phyloP scores from a whole-genome alignment of 306 rosid genomes.

The Medicago lupulina region DNA sequence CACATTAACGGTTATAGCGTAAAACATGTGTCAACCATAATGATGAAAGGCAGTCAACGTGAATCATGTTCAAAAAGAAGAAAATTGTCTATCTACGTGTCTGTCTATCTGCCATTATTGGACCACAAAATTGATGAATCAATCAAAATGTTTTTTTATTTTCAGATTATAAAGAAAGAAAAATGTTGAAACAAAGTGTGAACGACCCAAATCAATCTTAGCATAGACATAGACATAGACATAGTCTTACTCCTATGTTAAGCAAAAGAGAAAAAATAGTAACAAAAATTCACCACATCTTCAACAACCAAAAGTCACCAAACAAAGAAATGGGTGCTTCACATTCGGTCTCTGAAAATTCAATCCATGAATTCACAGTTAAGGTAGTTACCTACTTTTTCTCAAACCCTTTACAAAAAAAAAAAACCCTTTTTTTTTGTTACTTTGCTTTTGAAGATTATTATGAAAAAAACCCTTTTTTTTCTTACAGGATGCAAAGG shows the following conservation, averaged over 20 bases:
- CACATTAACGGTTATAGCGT: too few relatives aligned
- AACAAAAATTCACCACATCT: neutral
- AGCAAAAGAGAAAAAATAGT: neutral
- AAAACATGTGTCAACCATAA: constrained; percentile 3
- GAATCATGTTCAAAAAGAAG: neutral
- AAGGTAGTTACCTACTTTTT: constrained; percentile 52
- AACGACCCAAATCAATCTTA: neutral
- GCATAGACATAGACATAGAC: too few relatives aligned
- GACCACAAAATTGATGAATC: constrained; percentile 21
- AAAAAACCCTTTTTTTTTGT: neutral
- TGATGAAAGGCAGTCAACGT: neutral
- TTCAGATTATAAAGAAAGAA: neutral
- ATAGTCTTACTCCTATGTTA: neutral
- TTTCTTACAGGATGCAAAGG: constrained; percentile 64
- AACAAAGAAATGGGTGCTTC: constrained; percentile 70
- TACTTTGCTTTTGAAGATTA: constrained; percentile 17
- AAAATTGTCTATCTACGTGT: constrained; percentile 11
- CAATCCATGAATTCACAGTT: constrained; percentile 77
- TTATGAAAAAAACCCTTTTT: neutral
- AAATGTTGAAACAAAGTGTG: neutral
- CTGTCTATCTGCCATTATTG: constrained; percentile 16
- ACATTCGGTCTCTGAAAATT: constrained; percentile 56
- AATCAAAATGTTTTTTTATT: neutral
- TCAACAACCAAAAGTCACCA: too few relatives aligned
- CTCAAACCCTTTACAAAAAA: neutral